These are phyloP conservation scores for Scheffersomyces segobiensis DNA, from an alignment of 1,139 yeast species.

Conservation along the genomic window DNA sequence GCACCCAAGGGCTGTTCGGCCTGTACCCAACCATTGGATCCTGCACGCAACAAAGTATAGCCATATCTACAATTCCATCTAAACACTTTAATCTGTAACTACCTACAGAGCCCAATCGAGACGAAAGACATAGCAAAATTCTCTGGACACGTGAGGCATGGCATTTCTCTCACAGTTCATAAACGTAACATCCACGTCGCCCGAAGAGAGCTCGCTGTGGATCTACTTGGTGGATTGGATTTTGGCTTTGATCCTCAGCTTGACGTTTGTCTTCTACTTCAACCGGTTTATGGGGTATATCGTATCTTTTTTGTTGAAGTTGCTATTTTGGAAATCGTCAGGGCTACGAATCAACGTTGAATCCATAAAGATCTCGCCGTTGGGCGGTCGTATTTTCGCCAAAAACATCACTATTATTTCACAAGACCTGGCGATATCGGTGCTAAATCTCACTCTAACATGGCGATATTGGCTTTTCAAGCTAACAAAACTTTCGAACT, in stretches of 20 bases:
- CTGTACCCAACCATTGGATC: neutral
- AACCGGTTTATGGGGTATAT: constrained; percentile 70
- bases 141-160: constrained; percentile 12
- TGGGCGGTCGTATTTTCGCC: constrained; percentile 82
- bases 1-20: neutral
- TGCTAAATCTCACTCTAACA: constrained; percentile 71
- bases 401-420: constrained; percentile 74
- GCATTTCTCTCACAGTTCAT: constrained; percentile 27
- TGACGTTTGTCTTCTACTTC: constrained; percentile 73
- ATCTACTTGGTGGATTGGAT: constrained; percentile 85
- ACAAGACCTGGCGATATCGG: constrained; percentile 66
- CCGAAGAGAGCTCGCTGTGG: constrained; percentile 61
- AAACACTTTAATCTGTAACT: neutral
- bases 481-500: constrained; percentile 49
- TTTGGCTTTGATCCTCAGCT: constrained; percentile 58
- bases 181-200: constrained; percentile 16
- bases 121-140: neutral
- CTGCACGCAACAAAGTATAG: neutral
- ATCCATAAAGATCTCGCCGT: constrained; percentile 68
- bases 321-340: constrained; percentile 63
- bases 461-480: constrained; percentile 87
- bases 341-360: constrained; percentile 65
- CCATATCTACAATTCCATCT: neutral
- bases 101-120: neutral
- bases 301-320: constrained; percentile 50